A percentile compares a stretch with the other conserved stretches of the same genome.
These are phyloP conservation scores for Eutypa lata DNA, from an alignment of 2,329 filamentous ascomycete species.

Conservation along the genomic window DNA sequence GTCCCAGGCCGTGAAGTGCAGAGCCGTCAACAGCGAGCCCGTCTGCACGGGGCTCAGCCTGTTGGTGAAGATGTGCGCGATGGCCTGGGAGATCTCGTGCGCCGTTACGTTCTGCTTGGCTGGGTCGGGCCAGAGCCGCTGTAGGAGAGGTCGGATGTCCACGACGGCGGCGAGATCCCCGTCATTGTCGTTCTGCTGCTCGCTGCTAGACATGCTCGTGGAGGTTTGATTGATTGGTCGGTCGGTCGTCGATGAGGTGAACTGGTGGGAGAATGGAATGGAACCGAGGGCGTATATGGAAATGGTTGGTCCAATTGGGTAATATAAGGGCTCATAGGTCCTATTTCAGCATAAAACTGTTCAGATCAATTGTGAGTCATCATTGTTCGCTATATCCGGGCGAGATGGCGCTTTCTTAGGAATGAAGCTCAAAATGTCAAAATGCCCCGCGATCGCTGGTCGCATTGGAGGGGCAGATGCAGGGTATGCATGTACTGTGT, in stretches of 20 bases:
- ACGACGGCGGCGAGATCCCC: too few relatives aligned
- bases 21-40: slow-evolving; percentile 79
- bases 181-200: too few relatives aligned
- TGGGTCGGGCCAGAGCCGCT: slow-evolving; percentile 65
- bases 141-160: slow-evolving; percentile 69
- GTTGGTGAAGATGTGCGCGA: slow-evolving; percentile 89
- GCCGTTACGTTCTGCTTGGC: slow-evolving; percentile 56
- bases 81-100: slow-evolving; percentile 82
- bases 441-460: neutral
- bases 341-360: neutral
- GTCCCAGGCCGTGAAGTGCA: slow-evolving; percentile 89
- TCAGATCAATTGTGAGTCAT: neutral
- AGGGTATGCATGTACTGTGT: too few relatives aligned
- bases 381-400: too few relatives aligned
- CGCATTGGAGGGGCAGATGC: neutral
- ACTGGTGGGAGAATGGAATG: neutral
- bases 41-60: slow-evolving; percentile 84
- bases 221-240: too few relatives aligned
- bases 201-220: too few relatives aligned
- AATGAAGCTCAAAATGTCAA: neutral
- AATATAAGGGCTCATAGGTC: neutral
- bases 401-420: too few relatives aligned
- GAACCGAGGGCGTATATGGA: too few relatives aligned
- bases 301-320: neutral
- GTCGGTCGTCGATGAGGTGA: neutral